Conservation (phyloP, 75 land plant species). For the Azolla pinnata region DNA sequence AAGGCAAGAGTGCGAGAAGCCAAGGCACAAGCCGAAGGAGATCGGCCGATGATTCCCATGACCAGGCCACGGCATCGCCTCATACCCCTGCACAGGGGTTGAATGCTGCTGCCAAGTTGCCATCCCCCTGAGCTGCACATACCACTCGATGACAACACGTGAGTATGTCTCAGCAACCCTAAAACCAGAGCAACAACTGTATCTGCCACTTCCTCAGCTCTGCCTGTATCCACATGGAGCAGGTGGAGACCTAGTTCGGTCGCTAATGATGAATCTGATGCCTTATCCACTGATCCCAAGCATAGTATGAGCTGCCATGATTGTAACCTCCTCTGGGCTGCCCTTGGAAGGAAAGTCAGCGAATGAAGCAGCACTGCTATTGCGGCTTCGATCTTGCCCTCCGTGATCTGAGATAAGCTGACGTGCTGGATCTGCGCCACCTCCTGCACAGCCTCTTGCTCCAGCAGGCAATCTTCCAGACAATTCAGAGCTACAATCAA, state of each 20-base stretch:
- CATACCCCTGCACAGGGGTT: slow-evolving; percentile 94
- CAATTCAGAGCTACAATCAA: slow-evolving; percentile 84
- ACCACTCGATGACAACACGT: slow-evolving; percentile 55
- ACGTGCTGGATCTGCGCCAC: slow-evolving; percentile 76
- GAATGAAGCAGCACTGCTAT: slow-evolving; percentile 84
- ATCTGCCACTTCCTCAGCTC: slow-evolving; percentile 94
- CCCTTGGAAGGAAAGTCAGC: slow-evolving; percentile 89
- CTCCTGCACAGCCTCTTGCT: slow-evolving; percentile 54
- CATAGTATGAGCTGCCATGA: slow-evolving; percentile 90
- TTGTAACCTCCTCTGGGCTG: slow-evolving; percentile 92
- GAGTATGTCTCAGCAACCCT: slow-evolving; percentile 76
- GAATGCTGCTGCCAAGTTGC: slow-evolving; percentile 86
- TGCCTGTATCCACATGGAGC: slow-evolving; percentile 70
- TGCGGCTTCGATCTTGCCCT: slow-evolving; percentile 80
- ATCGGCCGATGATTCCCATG: slow-evolving; percentile 83
- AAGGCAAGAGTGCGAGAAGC: slow-evolving; percentile 81
- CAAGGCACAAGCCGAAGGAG: slow-evolving; percentile 72
- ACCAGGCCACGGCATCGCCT: slow-evolving; percentile 86
- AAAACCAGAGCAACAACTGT: slow-evolving; percentile 87
- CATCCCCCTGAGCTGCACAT: slow-evolving; percentile 66
- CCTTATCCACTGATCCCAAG: slow-evolving; percentile 77
- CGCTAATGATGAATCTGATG: slow-evolving; percentile 81
- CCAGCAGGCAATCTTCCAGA: slow-evolving; percentile 58
- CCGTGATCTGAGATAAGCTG: slow-evolving; percentile 49
- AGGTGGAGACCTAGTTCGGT: slow-evolving; percentile 81